phyloP scores from a whole-genome alignment of 2,329 filamentous ascomycete species.

The Cordyceps militaris region DNA sequence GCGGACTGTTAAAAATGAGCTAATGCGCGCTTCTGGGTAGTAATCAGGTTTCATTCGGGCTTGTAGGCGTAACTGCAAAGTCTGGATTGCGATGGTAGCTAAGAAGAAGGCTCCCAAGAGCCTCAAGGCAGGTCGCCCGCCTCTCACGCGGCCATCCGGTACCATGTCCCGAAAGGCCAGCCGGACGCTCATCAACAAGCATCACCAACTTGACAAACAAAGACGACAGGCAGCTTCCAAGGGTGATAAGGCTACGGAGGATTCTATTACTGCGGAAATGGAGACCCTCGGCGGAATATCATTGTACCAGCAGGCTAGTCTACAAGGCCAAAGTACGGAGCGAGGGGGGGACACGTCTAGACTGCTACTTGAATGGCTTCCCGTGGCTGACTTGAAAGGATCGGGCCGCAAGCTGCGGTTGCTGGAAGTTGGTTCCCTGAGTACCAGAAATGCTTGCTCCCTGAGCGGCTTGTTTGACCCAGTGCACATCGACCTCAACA shows the following conservation, averaged over 20 bases:
- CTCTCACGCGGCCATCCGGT: slow-evolving; percentile 42
- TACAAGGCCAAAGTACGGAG: slow-evolving; percentile 60
- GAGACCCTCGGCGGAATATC: slow-evolving; percentile 52
- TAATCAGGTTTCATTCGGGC: neutral
- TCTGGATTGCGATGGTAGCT: slow-evolving; percentile 32
- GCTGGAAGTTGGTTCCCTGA: slow-evolving; percentile 85
- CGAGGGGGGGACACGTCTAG: slow-evolving; percentile 61
- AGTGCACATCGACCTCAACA: slow-evolving; percentile 82
- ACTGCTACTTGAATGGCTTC: slow-evolving; percentile 57
- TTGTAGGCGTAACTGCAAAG: neutral
- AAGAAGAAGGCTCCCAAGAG: slow-evolving; percentile 42
- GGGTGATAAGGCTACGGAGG: slow-evolving; percentile 42
- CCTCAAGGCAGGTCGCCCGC: slow-evolving; percentile 46
- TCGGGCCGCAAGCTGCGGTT: slow-evolving; percentile 45
- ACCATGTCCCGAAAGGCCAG: slow-evolving; percentile 60
- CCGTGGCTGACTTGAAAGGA: slow-evolving; percentile 22
- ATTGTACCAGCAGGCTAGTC: slow-evolving; percentile 59
- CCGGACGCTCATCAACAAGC: slow-evolving; percentile 56
- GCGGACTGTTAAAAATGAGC: neutral
- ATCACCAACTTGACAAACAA: slow-evolving; percentile 59
- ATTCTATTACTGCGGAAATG: slow-evolving; percentile 46
- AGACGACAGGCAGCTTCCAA: slow-evolving; percentile 46
- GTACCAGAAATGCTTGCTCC: slow-evolving; percentile 77
- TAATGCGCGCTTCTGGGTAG: neutral
- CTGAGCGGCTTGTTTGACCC: slow-evolving; percentile 63